Conservation (phyloP, 345 rosid species). For the Noccaea bulbosa region DNA sequence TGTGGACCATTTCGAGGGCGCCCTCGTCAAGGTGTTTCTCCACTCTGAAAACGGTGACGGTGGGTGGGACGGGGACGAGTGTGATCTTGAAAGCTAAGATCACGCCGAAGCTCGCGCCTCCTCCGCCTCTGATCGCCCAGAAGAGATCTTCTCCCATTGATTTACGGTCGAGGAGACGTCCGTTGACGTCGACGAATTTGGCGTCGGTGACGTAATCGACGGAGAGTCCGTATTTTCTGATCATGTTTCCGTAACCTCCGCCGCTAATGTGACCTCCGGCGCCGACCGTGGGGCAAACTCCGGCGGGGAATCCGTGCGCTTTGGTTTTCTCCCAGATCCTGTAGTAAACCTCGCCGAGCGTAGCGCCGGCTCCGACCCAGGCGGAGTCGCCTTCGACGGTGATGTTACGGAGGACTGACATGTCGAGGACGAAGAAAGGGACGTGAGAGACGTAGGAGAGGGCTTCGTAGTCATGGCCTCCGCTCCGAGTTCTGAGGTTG, state of each 20-base stretch:
- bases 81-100: constrained; percentile 52
- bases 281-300: constrained; percentile 65
- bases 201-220: constrained; percentile 61
- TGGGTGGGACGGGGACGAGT: constrained; percentile 56
- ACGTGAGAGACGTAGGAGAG: constrained; percentile 48
- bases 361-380: constrained; percentile 56
- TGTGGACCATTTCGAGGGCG: constrained; percentile 45
- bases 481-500: constrained; percentile 53
- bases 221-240: constrained; percentile 60
- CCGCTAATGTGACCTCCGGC: constrained; percentile 72
- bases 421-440: constrained; percentile 56
- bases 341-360: constrained; percentile 60
- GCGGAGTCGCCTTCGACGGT: constrained; percentile 43
- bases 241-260: constrained; percentile 63
- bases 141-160: constrained; percentile 68
- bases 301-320: constrained; percentile 60
- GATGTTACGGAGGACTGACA: constrained; percentile 48
- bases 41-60: constrained; percentile 55
- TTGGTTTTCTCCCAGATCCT: constrained; percentile 52
- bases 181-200: constrained; percentile 57
- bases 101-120: constrained; percentile 65
- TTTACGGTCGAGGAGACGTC: constrained; percentile 50
- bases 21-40: constrained; percentile 46
- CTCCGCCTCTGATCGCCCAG: constrained; percentile 68
- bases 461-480: constrained; percentile 65